Base-by-base conservation (phyloP, 805 yeast genomes). In the Scheffersomyces coipomensis region DNA sequence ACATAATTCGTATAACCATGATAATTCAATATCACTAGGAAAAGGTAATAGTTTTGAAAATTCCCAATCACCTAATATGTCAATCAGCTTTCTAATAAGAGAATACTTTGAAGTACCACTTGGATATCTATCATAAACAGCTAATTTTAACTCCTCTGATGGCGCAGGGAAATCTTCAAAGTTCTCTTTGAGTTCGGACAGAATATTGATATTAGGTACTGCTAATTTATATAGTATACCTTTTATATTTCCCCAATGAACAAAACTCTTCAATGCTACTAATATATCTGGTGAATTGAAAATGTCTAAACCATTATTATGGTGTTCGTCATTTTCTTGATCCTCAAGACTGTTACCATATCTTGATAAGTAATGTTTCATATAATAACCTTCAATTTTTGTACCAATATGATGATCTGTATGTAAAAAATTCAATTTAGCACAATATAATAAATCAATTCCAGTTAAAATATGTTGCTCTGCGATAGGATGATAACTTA, bases 341-440 rank as follows among this genome's bases (percentile, higher is more conserved):
- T 75, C 64, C 23, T 63, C 62, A 15, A 32, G 23, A 26, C 19
- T 35, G 30, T 13, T 21, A 21, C n/a, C n/a, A n/a, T 7, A 21
- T 21, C 5, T 27, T 15, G 18, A 13, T 13, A 27, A 15, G 12
- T 27, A 27, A 34, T 61, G 56, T 26, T 64, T 60, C 59, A 77
- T 55, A 44, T 64, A 70, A 29, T 50, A 44, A 0, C 80, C 79
- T 40, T 75, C 79, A 16, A 76, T 52, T 37, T 61, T 65, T n/a
- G 77, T 72, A 38, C 77, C 71, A 15, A 73, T 68, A 51, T 71
- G 78, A 48, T 77, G 83, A 50, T 77, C 81, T 1, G 81, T 73
- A 43, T 76, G 81, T 39, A 76, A 61, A 46, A 76, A 77, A 49
- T 76, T 74, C 43, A 76, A 62, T 45, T 74, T 75, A 13, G 78